Percentiles rank a stretch among this genome's conserved stretches.
Conservation (phyloP, 495 filamentous ascomycete species). For the Sporormia fimetaria region DNA sequence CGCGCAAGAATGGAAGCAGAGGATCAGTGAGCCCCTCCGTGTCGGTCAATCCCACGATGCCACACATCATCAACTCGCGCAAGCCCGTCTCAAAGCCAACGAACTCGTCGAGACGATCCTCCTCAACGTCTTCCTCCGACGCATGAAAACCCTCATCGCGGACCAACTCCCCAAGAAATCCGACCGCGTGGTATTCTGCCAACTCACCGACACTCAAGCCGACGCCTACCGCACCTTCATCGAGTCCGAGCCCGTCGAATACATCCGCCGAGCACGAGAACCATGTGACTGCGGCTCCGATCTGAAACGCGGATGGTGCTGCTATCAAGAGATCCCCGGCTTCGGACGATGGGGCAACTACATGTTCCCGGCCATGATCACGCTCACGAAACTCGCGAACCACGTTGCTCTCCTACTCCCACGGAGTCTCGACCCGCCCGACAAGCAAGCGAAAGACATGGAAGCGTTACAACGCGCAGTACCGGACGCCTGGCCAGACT, state of each 20-base stretch:
- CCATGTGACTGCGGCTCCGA: constrained; percentile 58
- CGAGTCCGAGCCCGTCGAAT: constrained; percentile 55
- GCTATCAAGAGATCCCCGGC: constrained; percentile 46
- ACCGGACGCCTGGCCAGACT: constrained; percentile 62
- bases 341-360: constrained; percentile 60
- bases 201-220: constrained; percentile 68
- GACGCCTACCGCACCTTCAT: constrained; percentile 79
- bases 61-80: constrained; percentile 69
- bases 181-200: constrained; percentile 91
- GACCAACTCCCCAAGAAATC: constrained; percentile 93
- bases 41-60: constrained; percentile 88
- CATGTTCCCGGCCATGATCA: constrained; percentile 77
- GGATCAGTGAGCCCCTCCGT: constrained; percentile 68
- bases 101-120: constrained; percentile 80
- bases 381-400: constrained; percentile 79
- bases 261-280: constrained; percentile 56
- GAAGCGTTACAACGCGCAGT: constrained; percentile 64
- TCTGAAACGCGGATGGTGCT: constrained; percentile 76
- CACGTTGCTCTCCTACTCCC: constrained; percentile 87
- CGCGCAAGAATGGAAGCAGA: constrained; percentile 60
- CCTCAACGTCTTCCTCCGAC: constrained; percentile 81
- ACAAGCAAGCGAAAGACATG: constrained; percentile 75
- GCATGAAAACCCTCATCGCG: constrained; percentile 88
- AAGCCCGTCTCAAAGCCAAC: constrained; percentile 70
- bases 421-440: constrained; percentile 48